phyloP scores from a whole-genome alignment of 139 green algal species.

The Picochlorum costavermella region DNA sequence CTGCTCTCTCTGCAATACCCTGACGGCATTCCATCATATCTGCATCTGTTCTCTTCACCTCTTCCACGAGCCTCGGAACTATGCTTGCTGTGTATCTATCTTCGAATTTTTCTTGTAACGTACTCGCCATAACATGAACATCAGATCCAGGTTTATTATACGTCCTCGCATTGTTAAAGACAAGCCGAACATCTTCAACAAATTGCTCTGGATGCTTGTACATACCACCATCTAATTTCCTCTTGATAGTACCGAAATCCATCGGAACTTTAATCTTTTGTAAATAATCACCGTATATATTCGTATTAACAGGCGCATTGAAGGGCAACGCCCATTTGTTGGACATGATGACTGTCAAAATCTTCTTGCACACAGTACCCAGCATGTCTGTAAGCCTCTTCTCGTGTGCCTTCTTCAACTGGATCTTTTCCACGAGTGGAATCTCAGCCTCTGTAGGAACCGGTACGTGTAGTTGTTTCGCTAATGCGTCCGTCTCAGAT shows the following conservation, averaged over 20 bases:
- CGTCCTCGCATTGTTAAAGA: constrained; percentile 73
- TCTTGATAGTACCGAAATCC: constrained; percentile 69
- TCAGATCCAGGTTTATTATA: constrained; percentile 78
- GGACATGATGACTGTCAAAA: constrained; percentile 17
- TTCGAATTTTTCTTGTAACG: constrained; percentile 57
- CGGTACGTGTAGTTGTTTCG: background rate
- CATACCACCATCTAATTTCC: background rate
- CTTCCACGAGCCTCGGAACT: constrained; percentile 34
- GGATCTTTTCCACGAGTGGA: no score
- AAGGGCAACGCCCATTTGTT: constrained; percentile 76
- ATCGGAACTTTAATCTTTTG: constrained; percentile 54
- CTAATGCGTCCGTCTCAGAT: background rate
- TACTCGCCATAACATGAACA: constrained; percentile 74
- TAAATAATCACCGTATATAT: constrained; percentile 63
- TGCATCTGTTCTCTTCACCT: constrained; percentile 14
- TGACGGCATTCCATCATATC: constrained; percentile 17
- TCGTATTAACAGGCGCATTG: constrained; percentile 67
- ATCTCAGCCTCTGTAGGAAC: constrained; percentile 14
- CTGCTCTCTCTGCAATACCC: background rate
- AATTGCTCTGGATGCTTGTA: constrained; percentile 60
- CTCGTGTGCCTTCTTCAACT: constrained; percentile 6
- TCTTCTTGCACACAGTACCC: constrained; percentile 20
- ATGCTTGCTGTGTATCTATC: constrained; percentile 37
- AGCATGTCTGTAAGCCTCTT: constrained; percentile 28
- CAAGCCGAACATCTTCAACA: constrained; percentile 32